Conservation (phyloP, 139 green algal genomes). For the Picochlorum sp. region DNA sequence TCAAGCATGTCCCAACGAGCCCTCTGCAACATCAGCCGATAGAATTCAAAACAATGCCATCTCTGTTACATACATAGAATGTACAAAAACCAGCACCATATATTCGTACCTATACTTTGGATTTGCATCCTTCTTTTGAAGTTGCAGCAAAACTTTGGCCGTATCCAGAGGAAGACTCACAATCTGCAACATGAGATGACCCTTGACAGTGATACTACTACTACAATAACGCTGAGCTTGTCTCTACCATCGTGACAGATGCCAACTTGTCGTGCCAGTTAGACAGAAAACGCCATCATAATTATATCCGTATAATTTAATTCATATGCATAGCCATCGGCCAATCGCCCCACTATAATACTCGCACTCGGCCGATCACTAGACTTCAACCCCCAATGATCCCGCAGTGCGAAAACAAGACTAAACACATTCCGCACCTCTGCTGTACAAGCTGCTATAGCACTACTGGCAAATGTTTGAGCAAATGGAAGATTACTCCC, state of each 20-base stretch:
- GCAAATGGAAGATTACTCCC: slow-evolving; percentile 6
- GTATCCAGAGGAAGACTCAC: slow-evolving; percentile 86
- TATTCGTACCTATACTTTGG: slow-evolving; percentile 70
- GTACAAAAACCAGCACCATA: too few species aligned
- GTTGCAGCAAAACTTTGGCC: slow-evolving; percentile 91
- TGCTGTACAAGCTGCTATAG: slow-evolving; percentile 67
- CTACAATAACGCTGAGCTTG: too few species aligned
- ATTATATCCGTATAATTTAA: too few species aligned
- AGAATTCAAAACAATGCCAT: background rate
- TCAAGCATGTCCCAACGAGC: slow-evolving; percentile 80
- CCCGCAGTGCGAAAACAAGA: too few species aligned
- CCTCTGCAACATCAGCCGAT: slow-evolving; percentile 55
- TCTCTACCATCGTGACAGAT: too few species aligned
- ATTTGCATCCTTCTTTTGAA: slow-evolving; percentile 50
- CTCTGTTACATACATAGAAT: background rate
- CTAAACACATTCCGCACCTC: too few species aligned
- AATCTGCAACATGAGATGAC: slow-evolving; percentile 39
- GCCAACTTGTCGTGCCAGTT: too few species aligned
- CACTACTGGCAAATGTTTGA: slow-evolving; percentile 43
- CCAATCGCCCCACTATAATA: too few species aligned
- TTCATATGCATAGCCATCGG: too few species aligned
- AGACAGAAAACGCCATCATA: background rate
- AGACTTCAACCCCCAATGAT: too few species aligned
- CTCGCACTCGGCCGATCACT: too few species aligned
- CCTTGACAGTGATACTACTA: background rate